Percentiles rank a stretch among this genome's conserved stretches.
Conservation (phyloP, 441 rosid genomes). For the Syzygium syzygioides region DNA sequence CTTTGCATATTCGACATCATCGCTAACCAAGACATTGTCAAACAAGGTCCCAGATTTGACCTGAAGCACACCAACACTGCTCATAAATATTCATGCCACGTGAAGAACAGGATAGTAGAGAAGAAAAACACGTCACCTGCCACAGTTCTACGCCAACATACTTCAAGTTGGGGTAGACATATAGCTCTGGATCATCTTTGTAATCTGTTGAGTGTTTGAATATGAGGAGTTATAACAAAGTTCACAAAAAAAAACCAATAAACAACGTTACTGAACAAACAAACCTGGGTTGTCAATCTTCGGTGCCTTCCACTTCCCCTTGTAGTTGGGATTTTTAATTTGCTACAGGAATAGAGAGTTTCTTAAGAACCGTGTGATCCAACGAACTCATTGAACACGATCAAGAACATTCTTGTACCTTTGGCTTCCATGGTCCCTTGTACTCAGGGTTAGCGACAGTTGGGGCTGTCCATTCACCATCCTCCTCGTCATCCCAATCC, state of each 20-base stretch:
- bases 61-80: constrained; percentile 22
- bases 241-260: not conserved
- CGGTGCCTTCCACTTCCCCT: constrained; percentile 98
- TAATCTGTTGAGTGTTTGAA: constrained; percentile 40
- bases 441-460: constrained; percentile 87
- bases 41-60: constrained; percentile 94
- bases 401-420: constrained; percentile 39
- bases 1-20: constrained; percentile 81
- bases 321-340: constrained; percentile 90
- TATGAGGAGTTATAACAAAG: not conserved
- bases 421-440: constrained; percentile 87
- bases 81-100: not conserved
- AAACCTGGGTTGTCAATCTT: constrained; percentile 93
- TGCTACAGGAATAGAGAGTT: constrained; percentile 36
- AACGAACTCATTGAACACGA: not conserved
- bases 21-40: constrained; percentile 68
- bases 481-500: constrained; percentile 97
- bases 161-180: constrained; percentile 78
- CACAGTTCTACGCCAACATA: constrained; percentile 91
- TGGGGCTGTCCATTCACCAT: constrained; percentile 91
- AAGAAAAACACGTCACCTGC: constrained; percentile 54
- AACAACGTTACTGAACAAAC: not conserved
- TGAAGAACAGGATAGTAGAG: not conserved
- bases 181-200: constrained; percentile 87
- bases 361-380: not conserved